phyloP scores from a whole-genome alignment of 2,329 filamentous ascomycete genomes.

The Aotearoamyces nothofagi region DNA sequence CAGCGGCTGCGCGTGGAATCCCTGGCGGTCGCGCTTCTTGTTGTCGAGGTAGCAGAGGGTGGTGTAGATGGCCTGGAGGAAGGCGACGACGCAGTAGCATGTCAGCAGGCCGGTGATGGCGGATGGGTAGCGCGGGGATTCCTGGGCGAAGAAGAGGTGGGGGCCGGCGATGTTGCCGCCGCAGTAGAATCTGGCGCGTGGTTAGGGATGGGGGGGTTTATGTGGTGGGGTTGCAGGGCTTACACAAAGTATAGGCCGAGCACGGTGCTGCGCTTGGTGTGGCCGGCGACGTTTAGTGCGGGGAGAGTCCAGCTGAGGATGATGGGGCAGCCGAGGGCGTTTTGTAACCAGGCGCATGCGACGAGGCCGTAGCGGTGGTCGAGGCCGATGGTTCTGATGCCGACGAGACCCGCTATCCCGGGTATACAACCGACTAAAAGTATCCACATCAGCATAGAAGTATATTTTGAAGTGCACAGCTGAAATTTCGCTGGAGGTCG shows the following conservation, averaged over 20 bases:
- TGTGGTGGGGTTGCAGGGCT: no score
- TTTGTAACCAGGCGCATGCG: no score
- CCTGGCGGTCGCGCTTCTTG: conserved; percentile 26
- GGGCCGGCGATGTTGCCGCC: conserved; percentile 62
- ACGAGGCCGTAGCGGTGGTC: no score
- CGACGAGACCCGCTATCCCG: no score
- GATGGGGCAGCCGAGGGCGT: no score
- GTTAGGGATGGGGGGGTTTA: no score
- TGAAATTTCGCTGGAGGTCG: conserved; percentile 2
- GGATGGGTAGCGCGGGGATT: conserved; percentile 48
- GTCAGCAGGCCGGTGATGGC: conserved; percentile 53
- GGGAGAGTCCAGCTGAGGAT: no score
- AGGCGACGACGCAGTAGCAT: conserved; percentile 51
- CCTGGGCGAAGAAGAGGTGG: conserved; percentile 48
- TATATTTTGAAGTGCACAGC: conserved; percentile 1
- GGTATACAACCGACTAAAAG: no score
- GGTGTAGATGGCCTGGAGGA: conserved; percentile 26
- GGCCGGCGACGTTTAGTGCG: no score
- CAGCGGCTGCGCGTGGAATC: conserved; percentile 35
- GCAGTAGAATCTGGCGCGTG: conserved; percentile 57
- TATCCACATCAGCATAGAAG: conserved; percentile 52
- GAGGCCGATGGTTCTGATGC: no score
- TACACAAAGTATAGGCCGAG: no score
- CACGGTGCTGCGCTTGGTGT: no score
- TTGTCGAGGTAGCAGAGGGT: conserved; percentile 48